These are phyloP conservation scores for Eucalyptus decipiens DNA, from an alignment of 345 rosid genomes.

Conservation along the genomic window DNA sequence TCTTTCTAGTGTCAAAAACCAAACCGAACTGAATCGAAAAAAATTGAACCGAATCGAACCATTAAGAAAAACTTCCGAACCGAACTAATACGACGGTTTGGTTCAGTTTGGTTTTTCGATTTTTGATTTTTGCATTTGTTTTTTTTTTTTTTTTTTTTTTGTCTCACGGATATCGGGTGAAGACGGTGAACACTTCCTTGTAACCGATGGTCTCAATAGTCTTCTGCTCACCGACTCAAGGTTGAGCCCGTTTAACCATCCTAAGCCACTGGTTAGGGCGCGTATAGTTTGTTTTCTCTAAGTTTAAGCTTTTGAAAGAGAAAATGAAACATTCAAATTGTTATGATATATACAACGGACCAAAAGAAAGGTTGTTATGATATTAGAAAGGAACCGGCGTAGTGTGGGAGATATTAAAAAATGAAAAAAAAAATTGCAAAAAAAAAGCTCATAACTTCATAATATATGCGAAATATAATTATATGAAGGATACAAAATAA, in stretches of 20 bases:
- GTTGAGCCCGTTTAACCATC: background rate
- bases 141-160: rapidly evolving
- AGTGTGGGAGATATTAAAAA: too few relatives aligned
- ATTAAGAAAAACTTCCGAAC: rapidly evolving
- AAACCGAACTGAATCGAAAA: too few relatives aligned
- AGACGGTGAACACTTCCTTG: background rate
- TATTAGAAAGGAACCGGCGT: too few relatives aligned
- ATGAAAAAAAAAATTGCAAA: background rate
- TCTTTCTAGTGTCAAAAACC: background rate
- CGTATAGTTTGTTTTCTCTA: too few relatives aligned
- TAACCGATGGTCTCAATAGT: background rate
- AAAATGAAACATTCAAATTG: background rate
- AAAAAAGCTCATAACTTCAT: background rate
- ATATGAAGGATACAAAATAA: background rate
- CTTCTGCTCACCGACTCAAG: background rate
- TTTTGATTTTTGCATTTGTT: rapidly evolving
- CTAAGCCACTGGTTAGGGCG: background rate
- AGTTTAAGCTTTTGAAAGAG: background rate
- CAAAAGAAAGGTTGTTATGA: too few relatives aligned
- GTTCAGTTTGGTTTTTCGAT: rapidly evolving
- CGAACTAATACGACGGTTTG: rapidly evolving
- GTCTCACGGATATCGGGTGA: too few relatives aligned
- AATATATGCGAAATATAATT: background rate
- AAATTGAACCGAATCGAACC: too few relatives aligned
- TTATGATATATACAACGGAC: too few relatives aligned